Conservation (phyloP, 2,329 filamentous ascomycete genomes). For the Fusarium temperatum region DNA sequence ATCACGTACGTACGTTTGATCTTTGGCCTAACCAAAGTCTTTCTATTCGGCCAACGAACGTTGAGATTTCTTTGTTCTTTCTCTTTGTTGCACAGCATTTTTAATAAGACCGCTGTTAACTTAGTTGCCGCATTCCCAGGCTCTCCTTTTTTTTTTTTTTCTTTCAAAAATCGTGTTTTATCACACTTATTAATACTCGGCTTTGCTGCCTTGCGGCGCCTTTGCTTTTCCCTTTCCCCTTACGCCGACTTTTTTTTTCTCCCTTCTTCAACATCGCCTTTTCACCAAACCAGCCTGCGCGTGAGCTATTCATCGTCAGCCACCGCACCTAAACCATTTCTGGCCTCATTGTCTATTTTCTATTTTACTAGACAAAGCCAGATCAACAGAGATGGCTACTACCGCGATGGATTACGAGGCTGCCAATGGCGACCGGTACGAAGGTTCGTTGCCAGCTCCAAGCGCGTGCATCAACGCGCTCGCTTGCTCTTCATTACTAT, state of each 20-base stretch:
- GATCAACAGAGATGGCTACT: conserved; percentile 61
- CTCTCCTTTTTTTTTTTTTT: conserved; percentile 22
- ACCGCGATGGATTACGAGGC: conserved; percentile 77
- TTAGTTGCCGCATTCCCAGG: conserved; percentile 14
- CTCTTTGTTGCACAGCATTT: conserved; percentile 20
- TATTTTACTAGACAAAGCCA: conserved; percentile 11
- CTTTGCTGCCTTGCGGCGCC: conserved; percentile 30
- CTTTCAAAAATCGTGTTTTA: background rate
- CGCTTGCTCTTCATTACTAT: background rate
- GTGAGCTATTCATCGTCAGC: conserved; percentile 38
- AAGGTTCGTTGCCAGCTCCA: conserved; percentile 59
- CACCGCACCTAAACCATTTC: conserved; percentile 27
- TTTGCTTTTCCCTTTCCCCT: conserved; percentile 39
- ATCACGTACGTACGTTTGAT: conserved; percentile 10
- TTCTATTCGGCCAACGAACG: conserved; percentile 6
- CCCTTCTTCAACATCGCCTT: conserved; percentile 38
- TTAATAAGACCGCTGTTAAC: conserved; percentile 26
- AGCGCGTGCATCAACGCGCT: conserved; percentile 32
- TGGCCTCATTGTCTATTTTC: conserved; percentile 24
- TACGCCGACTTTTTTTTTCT: conserved; percentile 39
- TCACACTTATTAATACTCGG: conserved; percentile 22
- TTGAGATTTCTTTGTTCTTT: conserved; percentile 25
- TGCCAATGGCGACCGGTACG: conserved; percentile 72
- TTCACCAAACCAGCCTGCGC: conserved; percentile 36
- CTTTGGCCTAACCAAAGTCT: conserved; percentile 16